Evolutionary conservation across 768 basidiomycete species (phyloP), one percentile per base, ranked within the genome.

Genomic region (Suillus subaureus): DNA sequence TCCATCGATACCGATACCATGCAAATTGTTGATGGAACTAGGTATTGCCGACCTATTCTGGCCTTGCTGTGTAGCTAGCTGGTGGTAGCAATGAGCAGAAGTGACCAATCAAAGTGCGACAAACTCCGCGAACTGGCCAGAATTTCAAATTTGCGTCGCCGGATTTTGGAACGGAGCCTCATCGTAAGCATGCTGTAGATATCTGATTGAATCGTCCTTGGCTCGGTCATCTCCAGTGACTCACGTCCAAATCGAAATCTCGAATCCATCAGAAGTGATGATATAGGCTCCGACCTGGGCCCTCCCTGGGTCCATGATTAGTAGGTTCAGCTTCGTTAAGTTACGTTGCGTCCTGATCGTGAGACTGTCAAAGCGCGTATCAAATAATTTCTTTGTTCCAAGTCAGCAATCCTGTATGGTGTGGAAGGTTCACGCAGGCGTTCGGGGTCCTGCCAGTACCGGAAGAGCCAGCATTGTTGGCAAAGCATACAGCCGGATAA

Each of bases 181-280:
- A 2, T 42, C 1, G 35, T 33, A 33, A 33, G 9, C 35, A 11
- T 35, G 35, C 8, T 35, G 35, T 35, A 35, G 33, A 4, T 31
- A 33, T 33, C 33, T 33, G 33, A 33, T 33, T 33, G 35, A 35
- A 35, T 35, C n/a, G n/a, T n/a, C n/a, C n/a, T n/a, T n/a, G n/a
- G n/a, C n/a, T n/a, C n/a, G n/a, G n/a, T n/a, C 35, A 35, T 35
- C 35, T 35, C 35, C 35, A 9, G 6, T 33, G 33, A 33, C 33
- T 6, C 33, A 33, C 33, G 33, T 40, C 8, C 18, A 43, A 21
- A 21, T 9, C 12, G 45, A 47, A 47, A n/a, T 23, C 5, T 37
- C 55, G 55, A n/a, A 56, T 55, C 54, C 54, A 55, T 56, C 55
- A 56, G 55, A 56, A 54, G 28, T n/a, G n/a, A 21, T 31, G 6